These are phyloP conservation scores for Begonia peltatifolia DNA, from an alignment of 306 rosid genomes.

Conservation along the genomic window DNA sequence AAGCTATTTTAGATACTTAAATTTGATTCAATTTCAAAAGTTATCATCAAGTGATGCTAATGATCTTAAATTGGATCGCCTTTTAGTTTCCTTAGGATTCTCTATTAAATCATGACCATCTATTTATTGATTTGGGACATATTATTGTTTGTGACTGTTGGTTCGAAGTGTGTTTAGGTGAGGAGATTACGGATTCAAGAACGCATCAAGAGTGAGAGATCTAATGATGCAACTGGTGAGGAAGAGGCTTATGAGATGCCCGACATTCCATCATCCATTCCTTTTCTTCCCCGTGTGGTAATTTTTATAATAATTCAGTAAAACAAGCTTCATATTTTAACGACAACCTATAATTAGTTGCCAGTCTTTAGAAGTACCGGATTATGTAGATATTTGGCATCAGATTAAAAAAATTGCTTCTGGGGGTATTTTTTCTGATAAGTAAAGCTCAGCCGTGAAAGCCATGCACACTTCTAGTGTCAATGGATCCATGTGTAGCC, in stretches of 20 bases:
- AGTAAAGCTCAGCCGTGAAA: too few species aligned
- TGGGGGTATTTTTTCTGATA: too few species aligned
- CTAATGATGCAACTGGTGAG: slow-evolving; percentile 46
- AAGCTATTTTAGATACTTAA: neutral
- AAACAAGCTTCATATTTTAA: too few species aligned
- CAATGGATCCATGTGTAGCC: too few species aligned
- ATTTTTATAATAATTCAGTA: slow-evolving; percentile 13
- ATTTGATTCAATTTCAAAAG: neutral
- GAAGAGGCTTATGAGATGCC: slow-evolving; percentile 83
- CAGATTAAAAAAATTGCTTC: too few species aligned
- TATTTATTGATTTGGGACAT: neutral
- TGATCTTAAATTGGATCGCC: too few species aligned
- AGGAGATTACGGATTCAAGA: slow-evolving; percentile 94
- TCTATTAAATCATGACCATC: neutral
- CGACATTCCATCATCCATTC: slow-evolving; percentile 84
- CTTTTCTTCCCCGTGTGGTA: slow-evolving; percentile 96
- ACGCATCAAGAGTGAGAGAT: slow-evolving; percentile 67
- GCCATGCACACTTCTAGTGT: too few species aligned
- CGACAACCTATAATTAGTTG: too few species aligned
- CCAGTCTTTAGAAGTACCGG: too few species aligned
- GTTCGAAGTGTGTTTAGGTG: slow-evolving; percentile 34
- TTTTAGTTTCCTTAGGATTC: neutral
- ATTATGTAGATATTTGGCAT: too few species aligned
- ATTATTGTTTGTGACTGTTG: too few species aligned
- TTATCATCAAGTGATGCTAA: neutral